These are phyloP conservation scores for Trichoderma aggressivum DNA, from an alignment of 2,329 filamentous ascomycete genomes.

Conservation along the genomic window DNA sequence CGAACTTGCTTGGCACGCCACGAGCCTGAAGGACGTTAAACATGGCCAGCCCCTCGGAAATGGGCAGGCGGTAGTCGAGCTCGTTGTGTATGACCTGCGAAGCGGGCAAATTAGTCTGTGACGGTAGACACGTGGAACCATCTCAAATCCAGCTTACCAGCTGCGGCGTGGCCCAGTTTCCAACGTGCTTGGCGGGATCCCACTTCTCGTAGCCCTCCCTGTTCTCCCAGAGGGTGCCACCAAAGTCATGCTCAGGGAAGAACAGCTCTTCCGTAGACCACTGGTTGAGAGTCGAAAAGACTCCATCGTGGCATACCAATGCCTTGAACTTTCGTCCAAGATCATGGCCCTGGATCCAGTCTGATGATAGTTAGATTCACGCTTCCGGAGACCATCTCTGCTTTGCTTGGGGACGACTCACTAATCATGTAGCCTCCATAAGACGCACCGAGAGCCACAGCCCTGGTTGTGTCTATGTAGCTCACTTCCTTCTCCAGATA, in stretches of 20 bases:
- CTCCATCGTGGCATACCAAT: constrained; percentile 83
- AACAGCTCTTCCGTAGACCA: constrained; percentile 67
- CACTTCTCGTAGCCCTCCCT: constrained; percentile 63
- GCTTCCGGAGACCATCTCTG: neutral
- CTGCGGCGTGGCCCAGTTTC: constrained; percentile 81
- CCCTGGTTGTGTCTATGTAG: constrained; percentile 65
- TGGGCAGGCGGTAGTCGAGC: constrained; percentile 81
- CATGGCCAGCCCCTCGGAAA: constrained; percentile 78
- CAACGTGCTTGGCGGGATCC: constrained; percentile 62
- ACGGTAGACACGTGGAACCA: neutral
- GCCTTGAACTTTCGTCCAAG: constrained; percentile 84
- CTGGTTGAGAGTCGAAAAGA: constrained; percentile 68
- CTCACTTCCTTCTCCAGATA: constrained; percentile 63
- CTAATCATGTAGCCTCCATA: constrained; percentile 77
- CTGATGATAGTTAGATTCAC: constrained; percentile 35
- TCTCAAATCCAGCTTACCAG: constrained; percentile 51
- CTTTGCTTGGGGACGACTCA: constrained; percentile 31
- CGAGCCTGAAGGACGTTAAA: constrained; percentile 81
- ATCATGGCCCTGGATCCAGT: constrained; percentile 87
- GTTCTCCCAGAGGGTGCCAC: constrained; percentile 59
- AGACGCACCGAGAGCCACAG: constrained; percentile 71
- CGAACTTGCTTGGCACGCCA: constrained; percentile 70
- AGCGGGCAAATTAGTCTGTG: constrained; percentile 14
- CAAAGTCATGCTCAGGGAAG: constrained; percentile 67
- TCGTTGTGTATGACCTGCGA: constrained; percentile 72